Conservation (phyloP, 495 filamentous ascomycete species). For the Tetracladium setigerum region DNA sequence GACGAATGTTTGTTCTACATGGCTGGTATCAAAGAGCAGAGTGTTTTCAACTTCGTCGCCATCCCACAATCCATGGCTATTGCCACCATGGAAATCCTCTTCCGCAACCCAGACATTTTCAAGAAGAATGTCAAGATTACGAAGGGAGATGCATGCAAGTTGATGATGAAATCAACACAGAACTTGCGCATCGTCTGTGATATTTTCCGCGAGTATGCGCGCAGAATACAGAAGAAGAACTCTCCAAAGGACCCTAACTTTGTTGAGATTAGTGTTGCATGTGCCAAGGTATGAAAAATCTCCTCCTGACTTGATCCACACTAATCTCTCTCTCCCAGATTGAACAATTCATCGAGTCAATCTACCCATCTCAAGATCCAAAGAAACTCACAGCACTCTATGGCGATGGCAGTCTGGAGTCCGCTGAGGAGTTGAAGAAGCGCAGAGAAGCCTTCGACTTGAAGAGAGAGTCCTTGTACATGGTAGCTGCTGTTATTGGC, state of each 20-base stretch:
- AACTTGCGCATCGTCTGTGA: slow-evolving; percentile 75
- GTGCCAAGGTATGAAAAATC: slow-evolving; percentile 62
- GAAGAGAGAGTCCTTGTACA: slow-evolving; percentile 52
- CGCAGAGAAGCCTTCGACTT: slow-evolving; percentile 35
- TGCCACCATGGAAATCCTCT: slow-evolving; percentile 84
- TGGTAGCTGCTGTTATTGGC: slow-evolving; percentile 51
- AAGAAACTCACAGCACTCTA: slow-evolving; percentile 30
- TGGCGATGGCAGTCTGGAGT: slow-evolving; percentile 21
- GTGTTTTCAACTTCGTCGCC: slow-evolving; percentile 98
- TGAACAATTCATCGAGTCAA: slow-evolving; percentile 92
- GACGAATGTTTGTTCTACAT: slow-evolving; percentile 97
- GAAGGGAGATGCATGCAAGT: slow-evolving; percentile 83
- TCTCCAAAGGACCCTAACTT: slow-evolving; percentile 90
- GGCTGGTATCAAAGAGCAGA: slow-evolving; percentile 91
- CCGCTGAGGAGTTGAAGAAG: slow-evolving; percentile 27
- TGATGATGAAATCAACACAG: slow-evolving; percentile 89
- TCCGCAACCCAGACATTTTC: slow-evolving; percentile 86
- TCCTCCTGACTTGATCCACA: neutral
- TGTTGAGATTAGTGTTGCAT: slow-evolving; percentile 83
- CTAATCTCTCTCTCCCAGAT: slow-evolving; percentile 45
- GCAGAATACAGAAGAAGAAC: slow-evolving; percentile 89
- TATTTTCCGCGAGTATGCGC: slow-evolving; percentile 66
- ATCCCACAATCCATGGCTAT: slow-evolving; percentile 99
- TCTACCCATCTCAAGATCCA: slow-evolving; percentile 68
- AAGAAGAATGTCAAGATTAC: slow-evolving; percentile 90